A percentile compares a stretch with the other conserved stretches of the same genome.
Conservation (phyloP, 192 early-diverging fungal genomes). For the Coemansia nantahalensis region DNA sequence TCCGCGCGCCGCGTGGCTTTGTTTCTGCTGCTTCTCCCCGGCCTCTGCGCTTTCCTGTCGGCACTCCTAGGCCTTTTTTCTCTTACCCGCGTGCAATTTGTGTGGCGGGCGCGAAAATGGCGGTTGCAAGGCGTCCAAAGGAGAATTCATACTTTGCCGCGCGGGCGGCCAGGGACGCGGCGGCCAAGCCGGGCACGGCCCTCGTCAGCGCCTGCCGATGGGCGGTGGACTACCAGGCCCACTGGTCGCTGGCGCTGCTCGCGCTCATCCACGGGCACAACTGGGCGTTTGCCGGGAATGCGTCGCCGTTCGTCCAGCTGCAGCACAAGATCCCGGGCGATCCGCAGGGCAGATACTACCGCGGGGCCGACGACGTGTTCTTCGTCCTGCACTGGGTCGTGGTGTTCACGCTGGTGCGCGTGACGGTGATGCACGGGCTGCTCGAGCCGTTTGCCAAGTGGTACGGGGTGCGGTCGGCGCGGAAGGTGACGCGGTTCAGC, state of each 20-base stretch:
- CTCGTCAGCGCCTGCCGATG: too few species aligned
- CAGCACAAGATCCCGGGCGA: constrained; percentile 36
- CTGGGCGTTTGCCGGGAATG: constrained; percentile 10
- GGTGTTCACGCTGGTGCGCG: constrained; percentile 67
- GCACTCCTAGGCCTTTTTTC: too few species aligned
- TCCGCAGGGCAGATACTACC: constrained; percentile 37
- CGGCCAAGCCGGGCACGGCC: constrained; percentile 1
- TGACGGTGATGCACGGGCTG: constrained; percentile 33
- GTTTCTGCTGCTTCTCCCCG: too few species aligned
- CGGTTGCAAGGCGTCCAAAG: constrained; percentile 2
- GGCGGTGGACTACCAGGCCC: too few species aligned
- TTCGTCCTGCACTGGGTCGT: constrained; percentile 64
- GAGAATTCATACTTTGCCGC: constrained; percentile 17
- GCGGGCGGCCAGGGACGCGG: constrained; percentile 12
- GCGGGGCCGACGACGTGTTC: constrained; percentile 35
- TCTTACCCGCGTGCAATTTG: not conserved
- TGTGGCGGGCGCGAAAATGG: not conserved
- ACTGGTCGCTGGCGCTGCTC: constrained; percentile 30
- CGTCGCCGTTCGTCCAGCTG: constrained; percentile 34
- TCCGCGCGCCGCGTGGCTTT: too few species aligned
- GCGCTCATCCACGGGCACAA: constrained; percentile 34
- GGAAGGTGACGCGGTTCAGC: constrained; percentile 57
- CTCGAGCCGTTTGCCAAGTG: constrained; percentile 37
- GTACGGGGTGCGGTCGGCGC: constrained; percentile 31
- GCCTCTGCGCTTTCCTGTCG: too few species aligned